Base-by-base conservation (phyloP, 148 eudicot genomes). In the Spergularia bocconei region DNA sequence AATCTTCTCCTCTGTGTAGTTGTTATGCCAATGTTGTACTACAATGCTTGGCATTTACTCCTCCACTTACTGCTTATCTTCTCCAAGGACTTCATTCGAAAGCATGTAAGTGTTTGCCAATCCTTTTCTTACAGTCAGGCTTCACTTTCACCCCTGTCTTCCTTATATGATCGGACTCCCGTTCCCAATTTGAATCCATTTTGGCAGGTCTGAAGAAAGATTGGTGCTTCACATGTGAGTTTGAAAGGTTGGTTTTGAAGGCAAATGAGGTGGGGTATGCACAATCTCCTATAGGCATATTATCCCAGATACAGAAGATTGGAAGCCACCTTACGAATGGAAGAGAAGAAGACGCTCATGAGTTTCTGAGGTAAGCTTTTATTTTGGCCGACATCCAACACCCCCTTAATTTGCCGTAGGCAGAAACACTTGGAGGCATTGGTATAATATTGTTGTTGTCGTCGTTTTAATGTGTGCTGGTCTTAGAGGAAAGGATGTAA, bases 271-370 rank as follows among this genome's bases (percentile, higher is more conserved):
- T 87, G 23, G 73, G 48, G 38, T 77, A 87, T 78, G 85, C 92
- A 67, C 68, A 85, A 36, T 91, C 96, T 75, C 93, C 96, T 25
- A 78, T 78, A 20, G 61, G 81, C 59, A 88, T 93, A 76, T 68
- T 93, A 29, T 91, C 93, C 56, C 88, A 91, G 25, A 78, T 93
- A 70, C 85, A 87, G 67, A 87, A 80, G 72, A 88, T 83, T 15
- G 91, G 96, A 62, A 79, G 93, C 78, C 85, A 82, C 78, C 90
- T 93, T 75, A 78, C 90, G 13, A 81, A 79, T 82, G 96, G 98
- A 58, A 84, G 86, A 78, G 85, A 93, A 82, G 98, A 93, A 89
- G 98, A 92, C 76, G 98, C 98, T 10, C 98, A 92, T 79, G 98
- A 93, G 79, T 93, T 93, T 80, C 75, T 93, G 61, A 85, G 98